Base-by-base conservation (phyloP, 192 early-diverging fungal genomes). In the Coemansia sp. region DNA sequence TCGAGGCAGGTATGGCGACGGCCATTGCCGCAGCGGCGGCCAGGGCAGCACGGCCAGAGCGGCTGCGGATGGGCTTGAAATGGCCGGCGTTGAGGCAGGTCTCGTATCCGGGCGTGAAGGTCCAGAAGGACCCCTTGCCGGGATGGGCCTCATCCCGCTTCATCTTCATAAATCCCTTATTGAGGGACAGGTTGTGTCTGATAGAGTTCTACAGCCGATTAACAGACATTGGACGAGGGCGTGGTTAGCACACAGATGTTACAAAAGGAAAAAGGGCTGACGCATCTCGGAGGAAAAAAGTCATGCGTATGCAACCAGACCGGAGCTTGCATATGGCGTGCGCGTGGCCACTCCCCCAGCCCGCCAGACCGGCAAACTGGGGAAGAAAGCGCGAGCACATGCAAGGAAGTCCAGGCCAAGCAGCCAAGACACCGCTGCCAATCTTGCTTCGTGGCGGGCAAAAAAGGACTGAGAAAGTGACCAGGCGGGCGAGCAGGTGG, bases 81-180 rank as follows among this genome's bases (percentile, higher is more conserved):
- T 82, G 79, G 65, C 79, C 79, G 33, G 65, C 69, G 47, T 73
- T 74, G 39, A 82, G 58, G 71, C 75, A 77, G 23, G 74, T 64
- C 79, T 82, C 79, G 65, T 82, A 82, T 25, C 79, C 79, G 11
- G 79, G 79, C 6, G 79, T 82, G 33, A 82, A 82, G 9, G 79
- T 91, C 91, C 91, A 93, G 72, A 89, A 93, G 50, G 90, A 89
- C 47, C 91, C 91, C 78, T 93, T 93, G 48, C 91, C 91, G 11
- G 91, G 91, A 47, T 93, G 88, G 37, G 88, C 88, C 66, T 89
- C 87, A 26, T 88, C 88, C 68, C 92, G 81, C 57, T 89, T 86
- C 41, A 93, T 84, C 66, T 90, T 87, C 70, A 92, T 86, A 65
- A 95, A 95, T 35, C 83, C 82, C 73, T 90, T 91, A 74, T 95